Base-by-base conservation (phyloP, 2,329 filamentous ascomycete species). In the Fusarium mangiferae region DNA sequence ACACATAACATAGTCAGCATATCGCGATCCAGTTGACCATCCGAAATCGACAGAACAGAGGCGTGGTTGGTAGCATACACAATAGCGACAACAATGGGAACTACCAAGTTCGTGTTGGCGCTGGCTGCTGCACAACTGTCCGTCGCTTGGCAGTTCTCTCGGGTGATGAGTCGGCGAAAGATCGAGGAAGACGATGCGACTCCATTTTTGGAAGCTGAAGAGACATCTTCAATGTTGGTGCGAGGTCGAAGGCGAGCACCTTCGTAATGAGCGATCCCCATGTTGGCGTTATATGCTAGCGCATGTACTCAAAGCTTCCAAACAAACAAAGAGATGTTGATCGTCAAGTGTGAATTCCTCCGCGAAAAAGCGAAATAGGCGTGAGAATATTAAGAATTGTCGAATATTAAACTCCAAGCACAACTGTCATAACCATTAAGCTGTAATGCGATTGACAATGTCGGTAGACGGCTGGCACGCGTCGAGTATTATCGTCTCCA, bases 1-100 rank as follows among this genome's bases (percentile, higher is more conserved):
- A 79, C 11, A 60, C 51, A 35, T 10, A 58, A 46, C 30, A 45
- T 12, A 20, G 70, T 79, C 51, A 81, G 78, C 62, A 66, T 59
- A 33, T 46, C 45, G 42, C 48, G 48, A 45, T 55, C 46, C 30
- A 46, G 38, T 46, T 20, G 48, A 61, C 54, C 26, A 52, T 56
- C 49, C 42, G 22, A 68, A 58, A 39, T 59, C 36, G 36, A 26
- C 59, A 46, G 41, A 66, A 20, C 46, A 62, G 56, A 51, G 41
- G 41, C 58, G 33, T 26, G 44, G 14, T 51, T 56, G 52, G 30
- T 30, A 56, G 89, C 93, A 85, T 90, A 95, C 92, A 89, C 87
- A 70, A 93, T 87, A 78, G 91, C 91, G 8, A 95, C 83, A 45
- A 89, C 87, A 72, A 96, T 92, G 12, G 92, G 89, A 48, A 95